Percentiles rank a stretch among this genome's conserved stretches.
Evolutionary conservation across 108 stramenopile genomes (phyloP).

Genomic region (Nitzschia sp.): DNA sequence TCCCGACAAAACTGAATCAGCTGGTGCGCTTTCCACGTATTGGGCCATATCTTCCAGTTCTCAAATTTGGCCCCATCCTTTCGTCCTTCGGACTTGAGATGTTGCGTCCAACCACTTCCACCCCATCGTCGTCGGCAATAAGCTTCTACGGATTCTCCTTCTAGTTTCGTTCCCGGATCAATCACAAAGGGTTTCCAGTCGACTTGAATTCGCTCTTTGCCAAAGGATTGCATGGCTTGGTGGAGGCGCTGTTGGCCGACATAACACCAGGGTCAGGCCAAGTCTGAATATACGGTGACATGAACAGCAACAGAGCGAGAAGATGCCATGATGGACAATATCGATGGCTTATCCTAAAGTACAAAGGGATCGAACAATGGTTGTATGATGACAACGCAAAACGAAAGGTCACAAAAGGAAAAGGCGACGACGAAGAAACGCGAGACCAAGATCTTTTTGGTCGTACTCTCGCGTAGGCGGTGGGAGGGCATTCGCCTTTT

Average conservation of each 20-base stretch:
- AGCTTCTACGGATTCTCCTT: constrained; percentile 69
- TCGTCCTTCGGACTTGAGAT: constrained; percentile 55
- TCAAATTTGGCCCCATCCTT: constrained; percentile 69
- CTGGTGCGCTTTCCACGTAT: constrained; percentile 74
- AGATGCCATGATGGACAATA: too few species aligned
- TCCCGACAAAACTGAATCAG: constrained; percentile 57
- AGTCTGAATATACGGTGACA: constrained; percentile 64
- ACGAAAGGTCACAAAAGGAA: too few species aligned
- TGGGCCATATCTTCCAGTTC: constrained; percentile 80
- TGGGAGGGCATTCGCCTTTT: too few species aligned
- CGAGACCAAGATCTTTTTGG: too few species aligned
- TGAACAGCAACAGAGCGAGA: background rate
- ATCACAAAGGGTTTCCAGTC: constrained; percentile 84
- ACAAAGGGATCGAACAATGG: too few species aligned
- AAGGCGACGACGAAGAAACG: too few species aligned
- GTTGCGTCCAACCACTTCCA: constrained; percentile 62
- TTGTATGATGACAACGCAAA: too few species aligned
- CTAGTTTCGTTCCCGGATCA: constrained; percentile 57
- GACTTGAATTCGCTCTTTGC: constrained; percentile 16
- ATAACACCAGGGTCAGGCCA: constrained; percentile 86
- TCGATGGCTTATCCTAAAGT: too few species aligned
- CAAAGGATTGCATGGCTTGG: constrained; percentile 52
- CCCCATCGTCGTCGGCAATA: constrained; percentile 80
- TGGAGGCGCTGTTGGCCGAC: constrained; percentile 71
- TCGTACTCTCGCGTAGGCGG: too few species aligned